phyloP scores from a whole-genome alignment of 495 filamentous ascomycete genomes.

The Aspergillus wentii region DNA sequence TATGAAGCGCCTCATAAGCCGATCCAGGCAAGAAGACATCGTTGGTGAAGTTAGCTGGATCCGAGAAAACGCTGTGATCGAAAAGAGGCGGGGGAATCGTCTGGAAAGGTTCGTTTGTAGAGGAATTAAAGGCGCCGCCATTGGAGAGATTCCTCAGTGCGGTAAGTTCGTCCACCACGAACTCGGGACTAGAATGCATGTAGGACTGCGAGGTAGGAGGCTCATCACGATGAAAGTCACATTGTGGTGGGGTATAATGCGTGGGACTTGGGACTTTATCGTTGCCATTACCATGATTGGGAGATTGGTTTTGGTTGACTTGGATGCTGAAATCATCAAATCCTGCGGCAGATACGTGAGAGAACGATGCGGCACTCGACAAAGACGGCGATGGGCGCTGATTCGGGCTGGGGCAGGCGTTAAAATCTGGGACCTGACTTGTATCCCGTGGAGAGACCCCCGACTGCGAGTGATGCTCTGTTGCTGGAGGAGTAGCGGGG shows the following conservation, averaged over 20 bases:
- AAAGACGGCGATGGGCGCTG: slow-evolving; percentile 10
- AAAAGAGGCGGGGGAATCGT: slow-evolving; percentile 18
- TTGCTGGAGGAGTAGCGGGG: no score
- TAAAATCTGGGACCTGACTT: background rate
- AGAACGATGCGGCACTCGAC: slow-evolving; percentile 10
- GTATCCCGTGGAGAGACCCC: background rate
- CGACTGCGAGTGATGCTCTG: background rate
- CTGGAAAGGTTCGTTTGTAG: slow-evolving; percentile 13
- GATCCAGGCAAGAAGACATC: slow-evolving; percentile 31
- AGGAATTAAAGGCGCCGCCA: slow-evolving; percentile 3
- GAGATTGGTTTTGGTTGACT: no score
- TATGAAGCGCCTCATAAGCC: slow-evolving; percentile 30
- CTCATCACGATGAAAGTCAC: no score
- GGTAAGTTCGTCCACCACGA: slow-evolving; percentile 20
- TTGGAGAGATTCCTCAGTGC: slow-evolving; percentile 12
- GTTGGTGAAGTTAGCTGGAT: slow-evolving; percentile 19
- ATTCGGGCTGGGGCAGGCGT: background rate
- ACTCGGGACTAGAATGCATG: slow-evolving; percentile 24
- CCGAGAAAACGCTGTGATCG: slow-evolving; percentile 21
- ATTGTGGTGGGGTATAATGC: no score
- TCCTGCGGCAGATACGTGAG: no score
- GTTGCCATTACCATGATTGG: no score
- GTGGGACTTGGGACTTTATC: no score
- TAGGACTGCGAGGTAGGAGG: slow-evolving; percentile 15
- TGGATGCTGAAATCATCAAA: no score